A percentile compares a stretch with the other conserved stretches of the same genome.
phyloP scores from a whole-genome alignment of 805 yeast genomes.

The Middelhovenomyces tepae region DNA sequence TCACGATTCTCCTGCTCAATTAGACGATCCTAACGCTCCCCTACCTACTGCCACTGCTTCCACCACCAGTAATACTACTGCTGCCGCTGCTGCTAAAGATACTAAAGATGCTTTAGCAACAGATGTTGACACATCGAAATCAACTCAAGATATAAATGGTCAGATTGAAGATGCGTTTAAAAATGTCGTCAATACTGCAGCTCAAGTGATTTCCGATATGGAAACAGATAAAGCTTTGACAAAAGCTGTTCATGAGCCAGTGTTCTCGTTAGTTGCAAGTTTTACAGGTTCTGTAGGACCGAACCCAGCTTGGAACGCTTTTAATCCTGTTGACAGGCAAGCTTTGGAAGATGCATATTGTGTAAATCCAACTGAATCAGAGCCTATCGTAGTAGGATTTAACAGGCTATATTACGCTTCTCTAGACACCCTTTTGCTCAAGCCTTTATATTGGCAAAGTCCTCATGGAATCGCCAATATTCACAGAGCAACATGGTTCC shows the following conservation, averaged over 20 bases:
- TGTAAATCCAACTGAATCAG: conserved; percentile 6
- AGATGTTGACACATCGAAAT: no score
- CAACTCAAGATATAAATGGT: no score
- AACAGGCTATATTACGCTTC: conserved; percentile 24
- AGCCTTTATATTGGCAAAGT: conserved; percentile 34
- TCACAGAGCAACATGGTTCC: conserved; percentile 30
- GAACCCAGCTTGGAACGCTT: conserved; percentile 29
- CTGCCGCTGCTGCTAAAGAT: no score
- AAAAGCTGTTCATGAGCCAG: no score
- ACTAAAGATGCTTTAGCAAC: no score
- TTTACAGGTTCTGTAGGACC: conserved; percentile 22
- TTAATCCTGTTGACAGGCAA: conserved; percentile 28
- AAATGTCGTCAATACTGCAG: no score
- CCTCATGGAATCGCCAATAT: conserved; percentile 26
- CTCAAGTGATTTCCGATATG: no score
- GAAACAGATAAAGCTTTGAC: no score
- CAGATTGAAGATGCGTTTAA: no score
- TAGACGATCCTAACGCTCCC: conserved; percentile 21
- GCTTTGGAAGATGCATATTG: conserved; percentile 19
- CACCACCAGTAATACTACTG: no score
- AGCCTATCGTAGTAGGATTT: conserved; percentile 24
- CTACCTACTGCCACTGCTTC: conserved; percentile 15
- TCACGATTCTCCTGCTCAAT: conserved; percentile 18
- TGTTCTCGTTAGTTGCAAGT: conserved; percentile 20
- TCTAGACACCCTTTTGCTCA: conserved; percentile 13